Evolutionary conservation across 306 rosid genomes (phyloP).

Genomic region (Leucaena leucocephala): DNA sequence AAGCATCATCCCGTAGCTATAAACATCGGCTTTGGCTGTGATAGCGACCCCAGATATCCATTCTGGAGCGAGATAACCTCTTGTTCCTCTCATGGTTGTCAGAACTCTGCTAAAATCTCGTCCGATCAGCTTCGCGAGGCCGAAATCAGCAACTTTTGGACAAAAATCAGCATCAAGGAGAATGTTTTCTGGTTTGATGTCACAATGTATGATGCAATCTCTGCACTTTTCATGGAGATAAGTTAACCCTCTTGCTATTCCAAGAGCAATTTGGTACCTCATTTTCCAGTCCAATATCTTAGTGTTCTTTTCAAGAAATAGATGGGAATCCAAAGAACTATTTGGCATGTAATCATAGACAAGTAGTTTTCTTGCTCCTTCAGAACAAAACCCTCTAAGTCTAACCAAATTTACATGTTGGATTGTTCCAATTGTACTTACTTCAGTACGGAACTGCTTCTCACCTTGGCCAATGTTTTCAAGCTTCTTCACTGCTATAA

Average conservation of each 20-base stretch:
- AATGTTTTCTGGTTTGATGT: slow-evolving; percentile 71
- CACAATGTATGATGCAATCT: slow-evolving; percentile 67
- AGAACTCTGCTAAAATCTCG: slow-evolving; percentile 57
- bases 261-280: slow-evolving; percentile 65
- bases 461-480: slow-evolving; percentile 80
- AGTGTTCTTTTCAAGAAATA: slow-evolving; percentile 45
- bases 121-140: slow-evolving; percentile 60
- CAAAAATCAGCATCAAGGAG: slow-evolving; percentile 43
- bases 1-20: slow-evolving; percentile 62
- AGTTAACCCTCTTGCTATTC: slow-evolving; percentile 55
- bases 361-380: slow-evolving; percentile 60
- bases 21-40: slow-evolving; percentile 57
- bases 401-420: slow-evolving; percentile 86
- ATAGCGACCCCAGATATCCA: slow-evolving; percentile 61
- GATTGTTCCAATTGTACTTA: slow-evolving; percentile 74
- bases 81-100: slow-evolving; percentile 69
- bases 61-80: slow-evolving; percentile 75
- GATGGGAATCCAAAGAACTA: slow-evolving; percentile 66
- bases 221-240: slow-evolving; percentile 65
- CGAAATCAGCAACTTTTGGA: slow-evolving; percentile 65
- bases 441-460: slow-evolving; percentile 82
- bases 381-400: slow-evolving; percentile 81
- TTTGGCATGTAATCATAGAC: slow-evolving; percentile 88
- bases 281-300: slow-evolving; percentile 62
- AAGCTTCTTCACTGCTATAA: slow-evolving; percentile 81